Base-by-base conservation (phyloP, 495 filamentous ascomycete genomes). In the Penicillium taxi region DNA sequence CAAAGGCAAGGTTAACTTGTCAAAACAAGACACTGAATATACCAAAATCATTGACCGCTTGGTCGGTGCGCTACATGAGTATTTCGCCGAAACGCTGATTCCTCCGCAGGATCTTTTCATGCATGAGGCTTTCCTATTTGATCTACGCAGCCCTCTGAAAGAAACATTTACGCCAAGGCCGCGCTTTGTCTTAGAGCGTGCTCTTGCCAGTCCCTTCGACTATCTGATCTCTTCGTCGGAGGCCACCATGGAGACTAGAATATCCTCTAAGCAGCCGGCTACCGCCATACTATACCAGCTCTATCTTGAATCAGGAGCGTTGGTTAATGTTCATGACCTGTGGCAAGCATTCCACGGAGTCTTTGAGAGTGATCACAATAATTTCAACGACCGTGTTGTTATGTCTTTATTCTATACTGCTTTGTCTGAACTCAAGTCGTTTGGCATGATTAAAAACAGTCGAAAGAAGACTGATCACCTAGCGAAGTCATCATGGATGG, bases 381-480 rank as follows among this genome's bases (percentile, higher is more conserved):
- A 67, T 13, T 64, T 69, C 24, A 54, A 72, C 44, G 51, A 63
- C 31, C 66, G 71, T 35, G 52, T 67, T 20, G 67, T 71, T 6
- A 73, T 87, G 59, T 68, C 82, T 13, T 62, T 82, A 34, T 98
- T 96, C 59, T 94, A 93, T 55, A 69, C 76, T 31, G 82, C 72
- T 4, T 50, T 96, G 37, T 87, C 88, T 6, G 93, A 96, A 54
- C 56, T 98, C 51, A 82, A 76, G 61, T 70, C 74, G 27, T 68
- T 96, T 63, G 90, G 90, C 13, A 79, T 95, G 67, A 69, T 96
- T 21, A 96, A 91, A 63, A 71, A 71, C 43, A 96, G 81, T 49
- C 84, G 80, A 60, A 96, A 88, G 71, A 93, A 91, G 71, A 73
- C 76, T 9, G 91, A 96, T 56, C 89, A 95, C 62, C 61, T 95